phyloP scores from a whole-genome alignment of 495 filamentous ascomycete species.

The Hypoxylon subgilvum region DNA sequence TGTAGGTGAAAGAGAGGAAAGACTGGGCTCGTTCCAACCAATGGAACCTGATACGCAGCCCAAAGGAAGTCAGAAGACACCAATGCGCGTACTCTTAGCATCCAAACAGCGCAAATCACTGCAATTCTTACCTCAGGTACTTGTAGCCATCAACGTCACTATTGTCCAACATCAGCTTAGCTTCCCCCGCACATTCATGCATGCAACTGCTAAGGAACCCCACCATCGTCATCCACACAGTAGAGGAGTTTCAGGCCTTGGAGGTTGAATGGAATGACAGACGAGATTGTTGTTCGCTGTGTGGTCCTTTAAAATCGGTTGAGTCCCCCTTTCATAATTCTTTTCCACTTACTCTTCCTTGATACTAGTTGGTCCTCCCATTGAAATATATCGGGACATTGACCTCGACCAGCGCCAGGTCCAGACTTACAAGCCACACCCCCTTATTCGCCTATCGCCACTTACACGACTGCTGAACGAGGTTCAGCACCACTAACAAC shows the following conservation, averaged over 20 bases:
- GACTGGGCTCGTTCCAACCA: background rate
- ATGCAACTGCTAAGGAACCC: slow-evolving; percentile 5
- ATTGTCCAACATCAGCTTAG: slow-evolving; percentile 6
- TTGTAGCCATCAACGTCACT: slow-evolving; percentile 26
- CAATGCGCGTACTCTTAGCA: no score
- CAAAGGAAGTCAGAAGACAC: no score
- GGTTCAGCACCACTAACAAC: slow-evolving; percentile 7
- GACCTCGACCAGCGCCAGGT: background rate
- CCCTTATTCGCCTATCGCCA: background rate
- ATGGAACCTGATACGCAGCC: no score
- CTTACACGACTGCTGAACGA: background rate
- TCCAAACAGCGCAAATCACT: no score
- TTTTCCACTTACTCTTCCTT: background rate
- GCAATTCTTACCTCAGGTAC: slow-evolving; percentile 11
- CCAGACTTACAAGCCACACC: background rate
- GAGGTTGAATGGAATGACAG: slow-evolving; percentile 2
- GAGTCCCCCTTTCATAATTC: background rate
- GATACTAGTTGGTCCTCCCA: background rate
- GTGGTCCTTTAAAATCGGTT: slow-evolving; percentile 15
- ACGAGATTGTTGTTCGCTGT: background rate
- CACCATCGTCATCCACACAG: slow-evolving; percentile 29
- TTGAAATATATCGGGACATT: slow-evolving; percentile 1
- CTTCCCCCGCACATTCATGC: slow-evolving; percentile 30
- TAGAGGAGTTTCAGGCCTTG: slow-evolving; percentile 1
- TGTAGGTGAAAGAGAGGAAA: slow-evolving; percentile 1